Percentiles rank a stretch among this genome's conserved stretches.
These are phyloP conservation scores for Trichoderma orchidacearum DNA, from an alignment of 495 filamentous ascomycete species.

Conservation along the genomic window DNA sequence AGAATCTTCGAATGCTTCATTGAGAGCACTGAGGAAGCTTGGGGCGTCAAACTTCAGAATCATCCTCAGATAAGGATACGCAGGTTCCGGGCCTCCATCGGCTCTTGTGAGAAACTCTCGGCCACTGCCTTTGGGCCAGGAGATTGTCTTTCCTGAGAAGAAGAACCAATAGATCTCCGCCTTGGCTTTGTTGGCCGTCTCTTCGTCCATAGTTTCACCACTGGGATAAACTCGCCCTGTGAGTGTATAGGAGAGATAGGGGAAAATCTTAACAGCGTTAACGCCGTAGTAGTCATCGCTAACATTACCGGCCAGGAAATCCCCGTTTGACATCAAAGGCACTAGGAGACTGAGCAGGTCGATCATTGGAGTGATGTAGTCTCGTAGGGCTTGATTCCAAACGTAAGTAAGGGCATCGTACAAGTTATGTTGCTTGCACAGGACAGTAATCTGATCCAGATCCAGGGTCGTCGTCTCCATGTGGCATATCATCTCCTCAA, in stretches of 20 bases:
- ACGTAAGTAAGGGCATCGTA: conserved; percentile 96
- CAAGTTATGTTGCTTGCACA: conserved; percentile 81
- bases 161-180: conserved; percentile 81
- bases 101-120: conserved; percentile 40
- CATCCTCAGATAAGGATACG: conserved; percentile 70
- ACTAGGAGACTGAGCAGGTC: conserved; percentile 67
- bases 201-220: conserved; percentile 55
- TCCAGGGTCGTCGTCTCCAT: conserved; percentile 86
- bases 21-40: conserved; percentile 88
- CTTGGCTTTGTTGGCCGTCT: conserved; percentile 61
- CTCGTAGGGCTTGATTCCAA: conserved; percentile 80
- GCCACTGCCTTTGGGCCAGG: conserved; percentile 44
- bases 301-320: conserved; percentile 25
- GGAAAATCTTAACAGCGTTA: conserved; percentile 84
- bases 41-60: conserved; percentile 79
- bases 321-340: conserved; percentile 37
- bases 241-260: conserved; percentile 85
- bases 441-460: conserved; percentile 77
- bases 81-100: conserved; percentile 38
- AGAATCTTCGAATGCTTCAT: conserved; percentile 92
- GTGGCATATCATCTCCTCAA: conserved; percentile 94
- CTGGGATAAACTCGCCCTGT: conserved; percentile 87
- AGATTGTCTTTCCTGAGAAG: conserved; percentile 65
- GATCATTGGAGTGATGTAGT: conserved; percentile 82
- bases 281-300: conserved; percentile 36